A percentile compares a stretch with the other conserved stretches of the same genome.
phyloP scores from a whole-genome alignment of 176 grass and related monocot genomes.

The Carex littledalei region DNA sequence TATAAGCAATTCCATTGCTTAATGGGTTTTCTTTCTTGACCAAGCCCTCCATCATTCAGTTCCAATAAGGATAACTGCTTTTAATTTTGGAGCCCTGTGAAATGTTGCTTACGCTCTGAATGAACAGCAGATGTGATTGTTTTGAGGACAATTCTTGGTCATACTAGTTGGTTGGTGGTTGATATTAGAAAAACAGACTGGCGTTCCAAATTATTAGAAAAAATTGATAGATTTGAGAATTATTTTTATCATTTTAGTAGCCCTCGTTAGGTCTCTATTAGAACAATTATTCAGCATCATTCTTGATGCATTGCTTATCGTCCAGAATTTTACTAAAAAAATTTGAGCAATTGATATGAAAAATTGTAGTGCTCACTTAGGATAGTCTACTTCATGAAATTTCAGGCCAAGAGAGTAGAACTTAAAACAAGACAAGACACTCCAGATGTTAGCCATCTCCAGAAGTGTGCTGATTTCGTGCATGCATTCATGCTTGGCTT shows the following conservation, averaged over 20 bases:
- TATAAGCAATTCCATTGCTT: neutral
- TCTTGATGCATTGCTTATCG: neutral
- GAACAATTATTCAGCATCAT: neutral
- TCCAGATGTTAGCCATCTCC: constrained; percentile 82
- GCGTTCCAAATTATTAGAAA: neutral
- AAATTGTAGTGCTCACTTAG: neutral
- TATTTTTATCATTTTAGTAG: neutral
- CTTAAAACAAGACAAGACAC: constrained; percentile 75
- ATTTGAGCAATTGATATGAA: neutral
- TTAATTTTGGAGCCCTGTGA: neutral
- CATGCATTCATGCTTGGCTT: constrained; percentile 96
- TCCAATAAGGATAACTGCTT: neutral
- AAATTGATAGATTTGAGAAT: neutral
- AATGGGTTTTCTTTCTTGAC: neutral
- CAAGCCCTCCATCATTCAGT: neutral
- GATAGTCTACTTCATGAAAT: neutral
- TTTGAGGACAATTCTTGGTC: neutral
- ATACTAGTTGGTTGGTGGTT: neutral
- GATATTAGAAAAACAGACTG: neutral
- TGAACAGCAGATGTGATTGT: neutral
- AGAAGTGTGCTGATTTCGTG: constrained; percentile 72
- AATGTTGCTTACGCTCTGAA: neutral
- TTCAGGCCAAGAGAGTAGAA: constrained; percentile 74
- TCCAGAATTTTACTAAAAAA: neutral
- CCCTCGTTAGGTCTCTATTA: neutral